phyloP scores from a whole-genome alignment of 129 eudicot genomes.

The Pseudognaphalium luteoalbum region DNA sequence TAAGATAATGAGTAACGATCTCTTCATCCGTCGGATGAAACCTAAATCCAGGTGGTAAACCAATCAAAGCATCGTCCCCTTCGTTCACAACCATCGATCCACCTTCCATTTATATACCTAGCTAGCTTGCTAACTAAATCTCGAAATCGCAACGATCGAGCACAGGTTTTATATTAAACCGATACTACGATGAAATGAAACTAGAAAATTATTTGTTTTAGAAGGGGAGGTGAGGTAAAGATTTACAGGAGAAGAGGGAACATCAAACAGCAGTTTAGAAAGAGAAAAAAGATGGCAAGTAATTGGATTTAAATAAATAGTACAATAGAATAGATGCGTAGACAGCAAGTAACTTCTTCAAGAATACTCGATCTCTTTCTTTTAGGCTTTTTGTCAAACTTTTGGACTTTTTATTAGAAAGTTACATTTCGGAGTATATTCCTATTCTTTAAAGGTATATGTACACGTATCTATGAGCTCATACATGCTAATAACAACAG shows the following conservation, averaged over 20 bases:
- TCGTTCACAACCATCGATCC: constrained; percentile 36
- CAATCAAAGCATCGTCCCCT: constrained; percentile 34
- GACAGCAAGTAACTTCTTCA: constrained; percentile 30
- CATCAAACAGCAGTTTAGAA: constrained; percentile 29
- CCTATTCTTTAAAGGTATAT: constrained; percentile 9
- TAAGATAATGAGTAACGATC: constrained; percentile 64
- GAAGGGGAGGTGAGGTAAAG: background rate
- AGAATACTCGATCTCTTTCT: constrained; percentile 20
- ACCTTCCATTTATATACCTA: constrained; percentile 31
- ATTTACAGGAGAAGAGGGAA: constrained; percentile 17
- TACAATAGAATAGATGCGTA: constrained; percentile 33
- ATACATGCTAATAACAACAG: background rate
- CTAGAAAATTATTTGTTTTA: background rate
- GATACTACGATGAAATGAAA: no score
- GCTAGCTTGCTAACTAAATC: background rate
- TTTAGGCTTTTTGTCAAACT: constrained; percentile 37
- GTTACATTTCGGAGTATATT: constrained; percentile 22
- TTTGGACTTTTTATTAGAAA: constrained; percentile 36
- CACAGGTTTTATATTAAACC: background rate
- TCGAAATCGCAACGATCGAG: background rate
- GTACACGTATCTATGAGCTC: constrained; percentile 21
- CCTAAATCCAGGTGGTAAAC: constrained; percentile 75
- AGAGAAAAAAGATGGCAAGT: constrained; percentile 35
- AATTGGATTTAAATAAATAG: constrained; percentile 30
- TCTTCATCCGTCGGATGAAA: constrained; percentile 89